Base-by-base conservation (phyloP, 2,329 filamentous ascomycete species). In the Colletotrichum sp. region DNA sequence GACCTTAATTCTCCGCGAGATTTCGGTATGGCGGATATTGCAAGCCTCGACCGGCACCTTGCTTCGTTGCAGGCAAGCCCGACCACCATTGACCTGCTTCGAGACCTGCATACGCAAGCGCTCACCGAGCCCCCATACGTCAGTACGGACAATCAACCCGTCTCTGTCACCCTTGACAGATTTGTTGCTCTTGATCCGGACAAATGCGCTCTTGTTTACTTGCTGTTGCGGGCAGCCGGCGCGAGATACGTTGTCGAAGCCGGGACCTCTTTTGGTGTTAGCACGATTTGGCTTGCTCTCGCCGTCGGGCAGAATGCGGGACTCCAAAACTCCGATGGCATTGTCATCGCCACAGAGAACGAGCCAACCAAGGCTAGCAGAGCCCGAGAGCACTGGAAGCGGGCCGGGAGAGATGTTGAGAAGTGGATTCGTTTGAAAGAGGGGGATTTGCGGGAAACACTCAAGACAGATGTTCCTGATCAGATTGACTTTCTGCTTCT, bases 231-330 rank as follows among this genome's bases (percentile, higher is more conserved):
- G 5, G 84, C 87, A 13, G 88, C 83, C 12, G 85, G 87, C 3
- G 91, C 91, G 1, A 84, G 83, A 3, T 87, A 86, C 57, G 83
- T 92, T 26, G 87, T 93, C 49, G 91, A 93, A 79, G 91, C 90
- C 0, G 92, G 91, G 1, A 93, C 92, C 1, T 90, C 88, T 57
- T 93, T 91, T 73, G 92, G 92, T 4, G 87, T 93, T 2, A 91
- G 89, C 72, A 93, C 91, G 0, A 91, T 93, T 60, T 93, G 92
- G 75, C 86, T 93, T 3, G 90, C 91, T 0, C 84, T 93, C 3
- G 92, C 90, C 0, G 89, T 90, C 1, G 86, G 85, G 0, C 85
- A 89, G 71, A 92, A 90, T 73, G 84, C 83, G 0, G 79, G 78
- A 2, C 44, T 72, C 16, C 55, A 71, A 28, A 32, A 49, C 4